These are phyloP conservation scores for Hyaloscypha bicolor DNA, from an alignment of 495 filamentous ascomycete genomes.

Conservation along the genomic window DNA sequence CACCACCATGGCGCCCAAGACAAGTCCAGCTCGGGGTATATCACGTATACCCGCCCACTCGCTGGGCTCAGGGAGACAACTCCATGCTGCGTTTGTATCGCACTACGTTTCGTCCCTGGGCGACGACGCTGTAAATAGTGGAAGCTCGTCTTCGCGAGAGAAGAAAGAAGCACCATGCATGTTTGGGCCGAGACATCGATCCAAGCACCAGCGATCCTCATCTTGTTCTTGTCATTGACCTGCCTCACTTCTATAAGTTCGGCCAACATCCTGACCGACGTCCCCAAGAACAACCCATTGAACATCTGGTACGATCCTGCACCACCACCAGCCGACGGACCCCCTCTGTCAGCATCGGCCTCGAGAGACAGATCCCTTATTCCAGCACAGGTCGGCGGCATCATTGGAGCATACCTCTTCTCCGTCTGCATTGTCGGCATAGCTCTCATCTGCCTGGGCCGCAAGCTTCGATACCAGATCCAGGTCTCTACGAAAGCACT, in stretches of 20 bases:
- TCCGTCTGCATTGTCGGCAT: conserved; percentile 68
- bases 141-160: conserved; percentile 6
- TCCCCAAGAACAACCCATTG: conserved; percentile 34
- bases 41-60: conserved; percentile 27
- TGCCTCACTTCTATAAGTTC: conserved; percentile 16
- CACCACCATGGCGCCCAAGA: neutral
- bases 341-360: conserved; percentile 55
- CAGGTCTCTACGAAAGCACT: conserved; percentile 53
- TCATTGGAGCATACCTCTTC: conserved; percentile 78
- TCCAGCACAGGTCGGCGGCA: conserved; percentile 74
- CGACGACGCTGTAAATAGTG: conserved; percentile 6
- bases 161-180: conserved; percentile 21
- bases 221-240: neutral
- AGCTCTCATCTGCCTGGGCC: conserved; percentile 65
- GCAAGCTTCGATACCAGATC: conserved; percentile 57
- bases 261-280: conserved; percentile 25
- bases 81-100: conserved; percentile 29
- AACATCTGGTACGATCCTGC: conserved; percentile 59
- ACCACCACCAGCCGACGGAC: conserved; percentile 58
- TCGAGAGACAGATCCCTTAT: conserved; percentile 62
- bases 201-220: conserved; percentile 15
- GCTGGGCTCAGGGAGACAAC: neutral
- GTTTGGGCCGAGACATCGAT: conserved; percentile 21
- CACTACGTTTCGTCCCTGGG: conserved; percentile 28
- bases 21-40: conserved; percentile 18